Conservation (phyloP, 2,329 filamentous ascomycete genomes). For the Thelonectria olida region DNA sequence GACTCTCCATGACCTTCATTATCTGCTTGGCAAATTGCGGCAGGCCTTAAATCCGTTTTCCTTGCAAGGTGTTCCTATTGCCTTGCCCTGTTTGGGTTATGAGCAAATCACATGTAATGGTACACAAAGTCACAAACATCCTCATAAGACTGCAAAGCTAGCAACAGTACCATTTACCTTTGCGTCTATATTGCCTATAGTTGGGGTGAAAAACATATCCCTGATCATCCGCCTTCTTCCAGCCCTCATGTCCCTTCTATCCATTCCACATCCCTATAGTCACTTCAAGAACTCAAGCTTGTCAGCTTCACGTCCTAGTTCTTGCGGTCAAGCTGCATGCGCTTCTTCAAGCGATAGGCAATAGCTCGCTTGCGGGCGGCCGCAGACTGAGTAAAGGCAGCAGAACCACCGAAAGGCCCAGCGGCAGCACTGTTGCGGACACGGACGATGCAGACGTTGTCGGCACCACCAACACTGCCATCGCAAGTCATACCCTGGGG, state of each 20-base stretch:
- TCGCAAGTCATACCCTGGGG: conserved; percentile 74
- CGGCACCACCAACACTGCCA: conserved; percentile 64
- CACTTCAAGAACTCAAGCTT: background rate
- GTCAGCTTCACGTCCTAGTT: conserved; percentile 4
- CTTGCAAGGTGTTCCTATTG: background rate
- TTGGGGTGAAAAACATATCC: conserved; percentile 8
- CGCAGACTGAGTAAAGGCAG: conserved; percentile 69
- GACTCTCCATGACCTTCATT: background rate
- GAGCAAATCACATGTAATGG: background rate
- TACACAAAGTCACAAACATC: background rate
- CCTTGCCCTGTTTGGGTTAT: background rate
- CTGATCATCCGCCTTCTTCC: background rate
- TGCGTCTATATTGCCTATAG: conserved; percentile 3
- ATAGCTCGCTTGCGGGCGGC: conserved; percentile 69
- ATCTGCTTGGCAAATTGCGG: background rate
- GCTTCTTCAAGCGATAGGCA: conserved; percentile 57
- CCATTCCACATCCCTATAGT: background rate
- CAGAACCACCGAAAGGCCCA: conserved; percentile 73
- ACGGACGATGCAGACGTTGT: conserved; percentile 72
- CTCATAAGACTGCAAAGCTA: background rate
- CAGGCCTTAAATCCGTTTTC: background rate
- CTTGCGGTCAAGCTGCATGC: conserved; percentile 41
- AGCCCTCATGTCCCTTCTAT: background rate
- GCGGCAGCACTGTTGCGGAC: conserved; percentile 69
- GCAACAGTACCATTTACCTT: background rate